Evolutionary conservation across 495 filamentous ascomycete species (phyloP).

Genomic region (Podospora sp.): DNA sequence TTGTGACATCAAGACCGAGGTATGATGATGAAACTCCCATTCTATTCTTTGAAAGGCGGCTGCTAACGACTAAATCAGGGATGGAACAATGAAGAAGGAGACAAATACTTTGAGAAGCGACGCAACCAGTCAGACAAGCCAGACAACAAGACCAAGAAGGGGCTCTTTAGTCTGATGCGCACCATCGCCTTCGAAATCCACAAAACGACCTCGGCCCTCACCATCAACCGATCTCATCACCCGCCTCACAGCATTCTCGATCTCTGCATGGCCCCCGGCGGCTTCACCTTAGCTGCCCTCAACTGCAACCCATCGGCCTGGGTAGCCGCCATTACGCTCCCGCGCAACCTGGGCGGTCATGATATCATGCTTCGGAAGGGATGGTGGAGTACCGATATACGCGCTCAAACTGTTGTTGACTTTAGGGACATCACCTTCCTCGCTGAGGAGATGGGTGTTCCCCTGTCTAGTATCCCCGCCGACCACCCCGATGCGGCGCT

Average conservation of each 20-base stretch:
- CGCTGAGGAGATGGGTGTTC: constrained; percentile 3
- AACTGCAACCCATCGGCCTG: not conserved
- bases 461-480: constrained; percentile 17
- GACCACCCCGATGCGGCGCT: not conserved
- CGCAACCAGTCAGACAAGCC: too few species aligned
- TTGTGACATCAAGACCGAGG: not conserved
- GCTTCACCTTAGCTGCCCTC: not conserved
- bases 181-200: too few species aligned
- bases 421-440: not conserved
- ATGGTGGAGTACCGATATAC: not conserved
- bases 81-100: not conserved
- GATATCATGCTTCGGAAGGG: not conserved
- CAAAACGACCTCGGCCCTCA: too few species aligned
- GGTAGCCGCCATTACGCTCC: not conserved
- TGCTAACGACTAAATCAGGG: not conserved
- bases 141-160: too few species aligned
- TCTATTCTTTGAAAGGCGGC: not conserved
- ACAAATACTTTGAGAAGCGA: not conserved
- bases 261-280: too few species aligned
- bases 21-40: not conserved
- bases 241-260: too few species aligned
- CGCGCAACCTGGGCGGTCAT: not conserved
- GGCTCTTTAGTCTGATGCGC: too few species aligned
- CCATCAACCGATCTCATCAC: too few species aligned
- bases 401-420: not conserved